Conservation (phyloP, 2,329 filamentous ascomycete species). For the Nothomitra cinnamomea region DNA sequence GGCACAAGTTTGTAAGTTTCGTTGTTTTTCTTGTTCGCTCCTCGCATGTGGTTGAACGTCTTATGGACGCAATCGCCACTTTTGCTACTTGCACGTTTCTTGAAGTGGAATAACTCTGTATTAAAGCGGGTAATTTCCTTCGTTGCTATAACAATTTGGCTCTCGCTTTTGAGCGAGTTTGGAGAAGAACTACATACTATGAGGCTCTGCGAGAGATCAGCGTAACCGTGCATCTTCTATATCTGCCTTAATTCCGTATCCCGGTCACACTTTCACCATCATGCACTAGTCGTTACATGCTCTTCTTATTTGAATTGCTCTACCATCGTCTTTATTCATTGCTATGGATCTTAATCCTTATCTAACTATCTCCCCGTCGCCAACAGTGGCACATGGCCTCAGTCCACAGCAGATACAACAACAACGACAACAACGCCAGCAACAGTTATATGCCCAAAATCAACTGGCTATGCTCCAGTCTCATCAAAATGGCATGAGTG, state of each 20-base stretch:
- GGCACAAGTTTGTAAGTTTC: constrained; percentile 21
- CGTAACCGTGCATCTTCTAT: background rate
- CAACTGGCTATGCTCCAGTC: constrained; percentile 39
- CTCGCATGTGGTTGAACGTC: background rate
- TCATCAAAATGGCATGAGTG: constrained; percentile 31
- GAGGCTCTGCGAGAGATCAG: constrained; percentile 4
- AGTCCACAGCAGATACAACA: constrained; percentile 34
- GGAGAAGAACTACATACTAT: background rate
- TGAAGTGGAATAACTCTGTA: background rate
- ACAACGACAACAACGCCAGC: constrained; percentile 35
- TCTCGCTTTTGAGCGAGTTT: background rate
- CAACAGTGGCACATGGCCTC: constrained; percentile 24
- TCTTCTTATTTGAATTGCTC: background rate
- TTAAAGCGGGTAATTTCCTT: background rate
- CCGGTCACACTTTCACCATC: background rate
- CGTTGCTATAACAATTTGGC: background rate
- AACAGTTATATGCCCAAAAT: constrained; percentile 31
- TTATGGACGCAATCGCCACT: background rate
- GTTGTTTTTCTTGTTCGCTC: constrained; percentile 16
- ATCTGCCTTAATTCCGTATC: background rate
- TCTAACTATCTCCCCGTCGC: constrained; percentile 8
- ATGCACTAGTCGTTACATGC: background rate
- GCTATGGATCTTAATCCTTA: background rate
- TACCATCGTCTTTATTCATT: background rate
- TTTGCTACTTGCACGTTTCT: background rate